Evolutionary conservation across 2,329 filamentous ascomycete genomes (phyloP).

Genomic region (Aspergillus cejpii): DNA sequence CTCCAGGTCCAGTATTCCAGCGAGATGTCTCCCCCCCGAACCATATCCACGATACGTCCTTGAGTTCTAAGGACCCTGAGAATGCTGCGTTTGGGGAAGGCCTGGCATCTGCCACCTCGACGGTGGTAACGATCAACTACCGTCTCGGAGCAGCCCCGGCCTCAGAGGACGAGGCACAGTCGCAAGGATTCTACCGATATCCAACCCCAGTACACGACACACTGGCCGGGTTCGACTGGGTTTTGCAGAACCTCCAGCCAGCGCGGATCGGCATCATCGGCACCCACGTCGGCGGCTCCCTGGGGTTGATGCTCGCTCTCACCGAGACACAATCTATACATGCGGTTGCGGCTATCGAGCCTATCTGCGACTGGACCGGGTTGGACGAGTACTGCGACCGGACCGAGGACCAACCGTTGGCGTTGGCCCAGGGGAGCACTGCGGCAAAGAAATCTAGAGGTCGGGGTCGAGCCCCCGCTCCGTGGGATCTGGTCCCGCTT

Average conservation of each 20-base stretch:
- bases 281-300: slow-evolving; percentile 35
- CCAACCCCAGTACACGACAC: slow-evolving; percentile 38
- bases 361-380: slow-evolving; percentile 36
- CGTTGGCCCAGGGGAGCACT: neutral
- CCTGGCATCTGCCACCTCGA: slow-evolving; percentile 30
- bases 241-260: slow-evolving; percentile 28
- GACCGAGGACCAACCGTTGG: neutral
- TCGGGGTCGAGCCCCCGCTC: slow-evolving; percentile 16
- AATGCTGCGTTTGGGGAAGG: slow-evolving; percentile 2
- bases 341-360: slow-evolving; percentile 31
- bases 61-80: neutral
- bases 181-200: slow-evolving; percentile 21
- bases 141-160: slow-evolving; percentile 25
- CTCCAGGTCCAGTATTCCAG: slow-evolving; percentile 31
- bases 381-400: slow-evolving; percentile 37
- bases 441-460: slow-evolving; percentile 6
- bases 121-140: slow-evolving; percentile 39
- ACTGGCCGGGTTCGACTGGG: slow-evolving; percentile 36
- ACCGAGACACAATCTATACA: slow-evolving; percentile 33
- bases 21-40: neutral
- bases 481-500: slow-evolving; percentile 31
- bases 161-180: neutral
- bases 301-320: slow-evolving; percentile 40
- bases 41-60: neutral
- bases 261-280: slow-evolving; percentile 28